phyloP scores from a whole-genome alignment of 2,329 filamentous ascomycete species.

The Penicillium nordicum region DNA sequence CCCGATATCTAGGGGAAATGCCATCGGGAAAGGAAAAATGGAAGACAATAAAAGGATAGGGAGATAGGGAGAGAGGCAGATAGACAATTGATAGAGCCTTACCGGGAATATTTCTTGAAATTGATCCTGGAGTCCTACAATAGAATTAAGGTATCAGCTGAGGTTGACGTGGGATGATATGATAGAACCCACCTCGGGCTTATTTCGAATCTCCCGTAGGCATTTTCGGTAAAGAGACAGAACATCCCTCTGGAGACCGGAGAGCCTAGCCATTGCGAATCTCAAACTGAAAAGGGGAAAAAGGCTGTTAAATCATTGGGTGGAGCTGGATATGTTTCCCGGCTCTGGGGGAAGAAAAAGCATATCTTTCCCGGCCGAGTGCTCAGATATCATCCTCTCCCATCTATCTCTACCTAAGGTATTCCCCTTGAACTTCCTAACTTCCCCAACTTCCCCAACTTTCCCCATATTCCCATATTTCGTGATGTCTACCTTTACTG shows the following conservation, averaged over 20 bases:
- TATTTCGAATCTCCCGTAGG: slow-evolving; percentile 74
- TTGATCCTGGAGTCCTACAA: slow-evolving; percentile 41
- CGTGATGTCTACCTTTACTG: slow-evolving; percentile 15
- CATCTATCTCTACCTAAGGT: not conserved
- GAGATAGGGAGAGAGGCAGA: not conserved
- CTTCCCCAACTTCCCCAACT: not conserved
- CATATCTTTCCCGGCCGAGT: slow-evolving; percentile 31
- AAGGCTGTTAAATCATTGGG: slow-evolving; percentile 7
- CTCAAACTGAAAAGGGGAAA: not conserved
- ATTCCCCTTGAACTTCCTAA: not conserved
- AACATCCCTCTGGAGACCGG: slow-evolving; percentile 88
- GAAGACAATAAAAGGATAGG: slow-evolving; percentile 3
- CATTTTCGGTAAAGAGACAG: slow-evolving; percentile 82
- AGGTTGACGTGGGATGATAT: not conserved
- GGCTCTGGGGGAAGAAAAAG: not conserved
- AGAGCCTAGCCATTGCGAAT: slow-evolving; percentile 52
- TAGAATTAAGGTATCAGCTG: not conserved
- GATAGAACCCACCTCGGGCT: slow-evolving; percentile 61
- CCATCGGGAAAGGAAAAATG: slow-evolving; percentile 7
- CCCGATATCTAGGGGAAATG: slow-evolving; percentile 4
- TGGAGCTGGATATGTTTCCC: slow-evolving; percentile 19
- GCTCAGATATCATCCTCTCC: not conserved
- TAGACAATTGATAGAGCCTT: slow-evolving; percentile 11
- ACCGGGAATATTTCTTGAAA: slow-evolving; percentile 45
- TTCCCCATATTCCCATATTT: not conserved